These are phyloP conservation scores for Cryptococcus hybrid DNA, from an alignment of 1,284 basidiomycete species.

Conservation along the genomic window DNA sequence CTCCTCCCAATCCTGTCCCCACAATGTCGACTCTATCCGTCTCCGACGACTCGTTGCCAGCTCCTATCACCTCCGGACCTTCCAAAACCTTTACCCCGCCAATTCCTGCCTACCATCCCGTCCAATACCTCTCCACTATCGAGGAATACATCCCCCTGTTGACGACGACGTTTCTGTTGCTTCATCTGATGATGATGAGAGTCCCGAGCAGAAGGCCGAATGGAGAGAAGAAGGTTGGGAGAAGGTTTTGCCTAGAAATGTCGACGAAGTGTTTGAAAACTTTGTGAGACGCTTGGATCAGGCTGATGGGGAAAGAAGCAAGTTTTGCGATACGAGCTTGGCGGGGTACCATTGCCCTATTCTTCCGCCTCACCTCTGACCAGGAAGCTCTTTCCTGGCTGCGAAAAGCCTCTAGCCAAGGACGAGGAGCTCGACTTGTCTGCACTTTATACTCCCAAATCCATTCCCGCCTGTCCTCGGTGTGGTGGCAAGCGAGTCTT, in stretches of 20 bases:
- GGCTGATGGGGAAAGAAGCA: conserved; percentile 43
- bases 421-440: conserved; percentile 37
- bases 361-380: conserved; percentile 42
- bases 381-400: conserved; percentile 42
- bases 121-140: conserved; percentile 48
- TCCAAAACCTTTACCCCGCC: conserved; percentile 31
- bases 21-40: conserved; percentile 23
- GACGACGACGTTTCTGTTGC: conserved; percentile 30
- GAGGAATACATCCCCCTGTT: conserved; percentile 46
- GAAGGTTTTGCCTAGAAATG: conserved; percentile 39
- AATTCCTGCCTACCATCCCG: conserved; percentile 47
- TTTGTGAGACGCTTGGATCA: conserved; percentile 42
- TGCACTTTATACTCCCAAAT: conserved; percentile 28
- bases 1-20: conserved; percentile 6
- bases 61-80: conserved; percentile 3
- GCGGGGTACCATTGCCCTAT: conserved; percentile 48
- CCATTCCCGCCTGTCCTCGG: conserved; percentile 36
- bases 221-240: conserved; percentile 41
- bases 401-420: conserved; percentile 32
- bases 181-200: conserved; percentile 33
- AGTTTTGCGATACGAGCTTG: conserved; percentile 51
- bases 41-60: conserved; percentile 2
- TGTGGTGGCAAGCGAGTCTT: conserved; percentile 44
- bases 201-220: conserved; percentile 29
- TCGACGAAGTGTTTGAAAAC: conserved; percentile 49